These are phyloP conservation scores for Chiua virens DNA, from an alignment of 768 basidiomycete genomes.

Conservation along the genomic window DNA sequence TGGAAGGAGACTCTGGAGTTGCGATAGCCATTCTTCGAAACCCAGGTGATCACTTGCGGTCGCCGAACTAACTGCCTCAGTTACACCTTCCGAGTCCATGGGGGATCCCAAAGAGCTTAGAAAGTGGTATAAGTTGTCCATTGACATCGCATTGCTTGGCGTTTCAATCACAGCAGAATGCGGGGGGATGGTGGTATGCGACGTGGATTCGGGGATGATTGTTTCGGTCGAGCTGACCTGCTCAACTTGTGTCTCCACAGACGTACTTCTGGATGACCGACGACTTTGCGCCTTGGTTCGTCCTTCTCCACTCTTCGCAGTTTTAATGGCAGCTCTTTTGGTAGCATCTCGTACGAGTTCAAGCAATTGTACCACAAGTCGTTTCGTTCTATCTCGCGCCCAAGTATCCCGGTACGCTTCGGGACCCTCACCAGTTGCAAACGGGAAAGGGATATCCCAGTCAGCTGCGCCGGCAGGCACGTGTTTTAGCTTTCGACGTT, in stretches of 20 bases:
- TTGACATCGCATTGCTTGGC: neutral
- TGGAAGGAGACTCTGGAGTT: constrained; percentile 46
- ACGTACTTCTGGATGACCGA: constrained; percentile 31
- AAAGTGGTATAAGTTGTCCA: constrained; percentile 35
- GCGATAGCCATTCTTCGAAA: constrained; percentile 52
- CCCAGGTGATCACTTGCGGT: constrained; percentile 36
- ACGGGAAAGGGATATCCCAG: constrained; percentile 85
- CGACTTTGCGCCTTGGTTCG: constrained; percentile 36
- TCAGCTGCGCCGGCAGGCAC: constrained; percentile 81
- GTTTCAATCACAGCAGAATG: neutral
- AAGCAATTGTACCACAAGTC: constrained; percentile 60
- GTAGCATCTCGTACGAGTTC: constrained; percentile 60
- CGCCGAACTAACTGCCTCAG: constrained; percentile 6
- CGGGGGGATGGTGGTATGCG: neutral
- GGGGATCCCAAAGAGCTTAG: constrained; percentile 38
- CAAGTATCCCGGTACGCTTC: constrained; percentile 61
- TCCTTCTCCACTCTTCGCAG: constrained; percentile 12
- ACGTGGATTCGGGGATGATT: neutral
- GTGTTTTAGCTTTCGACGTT: constrained; percentile 60
- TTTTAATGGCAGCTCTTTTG: constrained; percentile 59
- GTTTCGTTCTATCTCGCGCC: constrained; percentile 63
- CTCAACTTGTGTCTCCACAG: constrained; percentile 13
- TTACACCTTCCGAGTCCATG: constrained; percentile 7
- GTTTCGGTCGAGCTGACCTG: neutral
- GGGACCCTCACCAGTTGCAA: constrained; percentile 68